phyloP scores from a whole-genome alignment of 371 early-diverging fungal genomes.

The Neoconidiobolus thromboides region DNA sequence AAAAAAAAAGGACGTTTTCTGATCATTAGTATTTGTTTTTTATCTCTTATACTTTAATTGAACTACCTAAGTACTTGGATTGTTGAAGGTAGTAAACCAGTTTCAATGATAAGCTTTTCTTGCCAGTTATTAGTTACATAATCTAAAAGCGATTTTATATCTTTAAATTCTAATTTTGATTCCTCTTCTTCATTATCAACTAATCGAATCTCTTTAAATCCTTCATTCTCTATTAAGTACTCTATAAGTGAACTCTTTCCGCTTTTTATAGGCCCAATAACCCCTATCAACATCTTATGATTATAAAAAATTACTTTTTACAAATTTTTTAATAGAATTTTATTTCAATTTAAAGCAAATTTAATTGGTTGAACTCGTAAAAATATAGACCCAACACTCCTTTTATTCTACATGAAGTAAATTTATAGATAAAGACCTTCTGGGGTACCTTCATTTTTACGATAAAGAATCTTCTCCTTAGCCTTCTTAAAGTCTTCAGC shows the following conservation, averaged over 20 bases:
- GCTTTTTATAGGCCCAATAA: constrained; percentile 44
- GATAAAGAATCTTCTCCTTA: constrained; percentile 96
- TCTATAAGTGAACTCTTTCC: constrained; percentile 53
- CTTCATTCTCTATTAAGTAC: constrained; percentile 28
- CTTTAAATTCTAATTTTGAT: neutral
- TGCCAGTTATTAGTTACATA: constrained; percentile 25
- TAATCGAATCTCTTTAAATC: constrained; percentile 25
- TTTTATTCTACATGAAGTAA: neutral
- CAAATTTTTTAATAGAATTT: too few species aligned
- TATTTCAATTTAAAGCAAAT: too few species aligned
- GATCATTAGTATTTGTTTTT: neutral
- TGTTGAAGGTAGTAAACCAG: constrained; percentile 47
- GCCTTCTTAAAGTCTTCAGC: constrained; percentile 98
- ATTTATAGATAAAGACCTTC: constrained; percentile 80
- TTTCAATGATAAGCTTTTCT: constrained; percentile 44
- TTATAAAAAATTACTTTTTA: too few species aligned
- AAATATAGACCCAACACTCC: too few species aligned
- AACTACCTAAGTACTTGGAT: constrained; percentile 13
- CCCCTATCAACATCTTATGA: constrained; percentile 44
- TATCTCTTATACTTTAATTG: neutral
- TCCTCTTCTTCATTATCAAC: neutral
- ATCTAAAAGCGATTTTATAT: constrained; percentile 15
- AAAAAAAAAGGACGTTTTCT: constrained; percentile 79
- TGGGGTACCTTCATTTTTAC: constrained; percentile 97
- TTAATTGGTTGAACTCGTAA: too few species aligned